These are phyloP conservation scores for Globisporangium spinosum DNA, from an alignment of 352 stramenopile genomes.

Conservation along the genomic window DNA sequence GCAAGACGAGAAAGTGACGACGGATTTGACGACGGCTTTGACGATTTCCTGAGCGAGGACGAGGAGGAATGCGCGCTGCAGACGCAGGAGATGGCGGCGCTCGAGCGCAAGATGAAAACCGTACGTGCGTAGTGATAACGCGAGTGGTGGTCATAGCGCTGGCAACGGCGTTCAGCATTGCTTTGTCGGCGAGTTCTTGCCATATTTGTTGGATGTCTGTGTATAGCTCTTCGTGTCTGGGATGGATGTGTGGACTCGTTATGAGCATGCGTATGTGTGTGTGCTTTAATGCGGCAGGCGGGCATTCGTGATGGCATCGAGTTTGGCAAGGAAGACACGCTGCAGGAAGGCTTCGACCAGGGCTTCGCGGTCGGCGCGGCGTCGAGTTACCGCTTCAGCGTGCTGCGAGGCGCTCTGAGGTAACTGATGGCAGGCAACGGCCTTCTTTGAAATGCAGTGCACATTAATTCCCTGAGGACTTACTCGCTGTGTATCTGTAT, in stretches of 20 bases:
- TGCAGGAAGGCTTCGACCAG: conserved; percentile 68
- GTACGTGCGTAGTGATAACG: conserved; percentile 22
- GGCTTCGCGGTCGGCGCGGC: conserved; percentile 40
- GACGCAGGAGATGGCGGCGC: conserved; percentile 45
- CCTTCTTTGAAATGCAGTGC: not conserved
- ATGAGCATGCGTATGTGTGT: not conserved
- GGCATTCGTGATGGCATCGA: conserved; percentile 71
- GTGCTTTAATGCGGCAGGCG: conserved; percentile 22
- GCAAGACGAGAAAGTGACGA: not conserved
- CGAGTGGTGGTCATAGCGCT: not conserved
- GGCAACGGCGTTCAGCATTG: not conserved
- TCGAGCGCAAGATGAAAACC: conserved; percentile 60
- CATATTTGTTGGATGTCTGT: conserved; percentile 5
- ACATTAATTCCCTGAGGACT: not conserved
- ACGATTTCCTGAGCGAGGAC: conserved; percentile 57
- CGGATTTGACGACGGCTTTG: conserved; percentile 52
- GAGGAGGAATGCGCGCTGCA: conserved; percentile 43
- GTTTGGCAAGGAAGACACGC: conserved; percentile 59
- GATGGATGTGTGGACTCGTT: not conserved
- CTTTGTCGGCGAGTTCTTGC: not conserved
- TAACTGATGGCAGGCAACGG: not conserved
- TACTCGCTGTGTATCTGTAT: not conserved
- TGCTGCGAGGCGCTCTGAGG: conserved; percentile 50
- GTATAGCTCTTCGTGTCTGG: not conserved
- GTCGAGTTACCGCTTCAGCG: conserved; percentile 38